Base-by-base conservation (phyloP, 306 rosid species). In the Calophaca sinica region DNA sequence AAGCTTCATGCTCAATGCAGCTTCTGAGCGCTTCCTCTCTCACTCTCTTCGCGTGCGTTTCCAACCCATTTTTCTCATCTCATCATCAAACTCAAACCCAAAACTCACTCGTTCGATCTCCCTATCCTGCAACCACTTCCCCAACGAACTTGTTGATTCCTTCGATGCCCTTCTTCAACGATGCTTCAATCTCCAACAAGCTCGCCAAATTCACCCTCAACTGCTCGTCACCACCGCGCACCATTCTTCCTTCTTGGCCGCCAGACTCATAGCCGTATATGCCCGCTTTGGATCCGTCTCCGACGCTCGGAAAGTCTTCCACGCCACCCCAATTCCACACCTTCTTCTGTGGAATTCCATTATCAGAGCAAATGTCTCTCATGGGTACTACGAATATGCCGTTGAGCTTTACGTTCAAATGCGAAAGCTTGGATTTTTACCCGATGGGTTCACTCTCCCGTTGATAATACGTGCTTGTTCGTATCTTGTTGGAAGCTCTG, bases 381-480 rank as follows among this genome's bases (percentile, higher is more conserved):
- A 80, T 79, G 94, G 91, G 41, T 80, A 57, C 58, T 84, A 72
- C 14, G 57, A 64, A 26, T 69, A 80, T 54, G 93, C 85, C 6
- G 42, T 89, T 63, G 2, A 75, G 28, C 31, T 91, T 62, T 89
- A 87, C 60, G 65, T 62, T 74, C 59, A 74, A 79, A 89, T 94
- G 98, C 80, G 79, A 66, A 86, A 77, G 36, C 78, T 88, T 64
- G 88, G 98, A 42, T 79, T 89, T 83, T 86, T 68, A 51, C 88
- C 88, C 28, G 98, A 91, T 73, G 91, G 96, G 33, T 89, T 91
- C 80, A 89, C 97, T 13, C 81, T 91, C 32, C 96, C 98, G 11
- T 54, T 91, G 83, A 66, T 88, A 64, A 61, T 89, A 46, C 83
- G 83, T 68, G 89, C 93, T 29, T 88, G 90, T 41, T 51, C 88